These are phyloP conservation scores for Fusarium ramigenum DNA, from an alignment of 2,329 filamentous ascomycete genomes.

Conservation along the genomic window DNA sequence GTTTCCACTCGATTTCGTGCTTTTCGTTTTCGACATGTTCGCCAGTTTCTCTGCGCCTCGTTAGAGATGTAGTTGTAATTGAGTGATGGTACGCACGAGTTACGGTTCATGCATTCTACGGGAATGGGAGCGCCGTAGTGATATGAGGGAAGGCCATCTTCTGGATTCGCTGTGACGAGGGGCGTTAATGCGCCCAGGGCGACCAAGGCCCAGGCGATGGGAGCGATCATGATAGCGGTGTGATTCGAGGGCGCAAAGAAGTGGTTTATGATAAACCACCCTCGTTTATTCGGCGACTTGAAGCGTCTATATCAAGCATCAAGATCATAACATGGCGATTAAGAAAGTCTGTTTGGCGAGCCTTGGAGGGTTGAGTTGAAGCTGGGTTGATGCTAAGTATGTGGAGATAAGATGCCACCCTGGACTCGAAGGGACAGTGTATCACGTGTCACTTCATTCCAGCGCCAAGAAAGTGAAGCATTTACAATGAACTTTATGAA, in stretches of 20 bases:
- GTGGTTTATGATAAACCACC: neutral
- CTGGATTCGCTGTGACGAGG: constrained; percentile 45
- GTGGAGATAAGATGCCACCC: constrained; percentile 43
- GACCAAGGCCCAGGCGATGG: constrained; percentile 24
- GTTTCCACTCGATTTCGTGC: constrained; percentile 89
- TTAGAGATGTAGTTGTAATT: neutral
- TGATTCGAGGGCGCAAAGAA: neutral
- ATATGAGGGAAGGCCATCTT: constrained; percentile 66
- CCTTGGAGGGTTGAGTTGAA: neutral
- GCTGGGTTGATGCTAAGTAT: neutral
- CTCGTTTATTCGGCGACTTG: constrained; percentile 8
- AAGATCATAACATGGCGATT: constrained; percentile 34
- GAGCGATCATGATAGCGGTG: constrained; percentile 28
- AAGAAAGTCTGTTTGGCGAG: neutral
- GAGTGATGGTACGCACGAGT: constrained; percentile 63
- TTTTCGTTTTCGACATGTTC: constrained; percentile 85
- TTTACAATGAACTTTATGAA: neutral
- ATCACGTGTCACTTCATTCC: constrained; percentile 36
- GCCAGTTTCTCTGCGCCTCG: constrained; percentile 75
- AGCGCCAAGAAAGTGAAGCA: neutral
- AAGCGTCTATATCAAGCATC: constrained; percentile 10
- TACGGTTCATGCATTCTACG: constrained; percentile 79
- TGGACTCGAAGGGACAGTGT: constrained; percentile 10
- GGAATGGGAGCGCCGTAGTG: constrained; percentile 73
- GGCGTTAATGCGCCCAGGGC: constrained; percentile 41